These are phyloP conservation scores for Alternaria panax DNA, from an alignment of 2,329 filamentous ascomycete genomes.

Conservation along the genomic window DNA sequence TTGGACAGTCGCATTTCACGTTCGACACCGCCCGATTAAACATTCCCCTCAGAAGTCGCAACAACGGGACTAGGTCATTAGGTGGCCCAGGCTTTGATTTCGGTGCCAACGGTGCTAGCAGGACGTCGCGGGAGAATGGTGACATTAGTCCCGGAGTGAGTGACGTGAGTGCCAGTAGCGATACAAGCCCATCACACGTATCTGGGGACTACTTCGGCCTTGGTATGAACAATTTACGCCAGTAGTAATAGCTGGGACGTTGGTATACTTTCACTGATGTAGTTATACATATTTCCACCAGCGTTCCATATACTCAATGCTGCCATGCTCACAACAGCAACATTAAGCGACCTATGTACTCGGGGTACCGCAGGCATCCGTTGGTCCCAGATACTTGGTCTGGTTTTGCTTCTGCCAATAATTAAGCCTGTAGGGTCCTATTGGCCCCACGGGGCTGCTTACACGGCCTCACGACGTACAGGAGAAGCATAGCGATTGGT, in stretches of 20 bases:
- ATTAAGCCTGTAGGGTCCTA: neutral
- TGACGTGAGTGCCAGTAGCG: constrained; percentile 21
- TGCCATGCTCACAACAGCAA: neutral
- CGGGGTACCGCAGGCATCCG: neutral
- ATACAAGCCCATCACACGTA: constrained; percentile 10
- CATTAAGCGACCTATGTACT: neutral
- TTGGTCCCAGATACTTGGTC: constrained; percentile 1
- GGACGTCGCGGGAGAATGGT: constrained; percentile 24
- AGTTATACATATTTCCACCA: neutral
- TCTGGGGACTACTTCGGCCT: constrained; percentile 34
- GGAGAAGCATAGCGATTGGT: constrained; percentile 10
- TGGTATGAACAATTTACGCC: constrained; percentile 14
- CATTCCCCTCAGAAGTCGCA: constrained; percentile 29
- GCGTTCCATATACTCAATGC: neutral
- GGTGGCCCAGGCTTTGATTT: constrained; percentile 1
- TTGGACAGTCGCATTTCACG: constrained; percentile 40
- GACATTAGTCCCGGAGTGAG: constrained; percentile 27
- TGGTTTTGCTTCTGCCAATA: neutral
- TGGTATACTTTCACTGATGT: neutral
- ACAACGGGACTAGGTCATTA: constrained; percentile 5
- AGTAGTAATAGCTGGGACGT: constrained; percentile 1
- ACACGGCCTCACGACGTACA: constrained; percentile 1
- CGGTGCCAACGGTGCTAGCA: constrained; percentile 6
- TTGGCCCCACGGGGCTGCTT: constrained; percentile 23
- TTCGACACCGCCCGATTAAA: constrained; percentile 40